Base-by-base conservation (phyloP, 495 filamentous ascomycete genomes). In the Acidomyces sp. region DNA sequence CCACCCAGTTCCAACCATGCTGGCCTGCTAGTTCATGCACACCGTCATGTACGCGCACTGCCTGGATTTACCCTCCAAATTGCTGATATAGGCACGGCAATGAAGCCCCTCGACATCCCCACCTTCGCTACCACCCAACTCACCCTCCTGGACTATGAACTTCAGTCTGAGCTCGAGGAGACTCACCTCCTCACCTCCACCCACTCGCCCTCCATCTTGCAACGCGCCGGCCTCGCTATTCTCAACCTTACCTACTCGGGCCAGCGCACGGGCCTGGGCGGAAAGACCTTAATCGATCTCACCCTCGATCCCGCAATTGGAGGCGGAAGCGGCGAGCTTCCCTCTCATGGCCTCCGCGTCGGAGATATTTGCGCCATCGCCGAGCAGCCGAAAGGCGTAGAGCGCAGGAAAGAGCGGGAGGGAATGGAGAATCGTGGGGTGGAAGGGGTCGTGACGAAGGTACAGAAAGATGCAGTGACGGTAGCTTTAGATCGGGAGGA, bases 191-290 rank as follows among this genome's bases (percentile, higher is more conserved):
- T 93, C 36, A 68, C 87, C 37, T 72, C 76, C 20, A 68, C 69
- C 17, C 69, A 78, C 36, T 77, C 82, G 12, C 83, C 90, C 12
- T 62, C 72, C 0, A 68, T 75, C 0, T 76, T 97, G 17, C 74
- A 86, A 58, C 78, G 83, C 37, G 85, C 86, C 3, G 90, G 90
- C 27, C 71, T 93, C 48, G 90, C 92, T 1, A 64, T 96, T 23
- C 79, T 79, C 0, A 93, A 92, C 46, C 69, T 97, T 2, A 52
- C 70, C 15, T 61, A 93, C 10, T 58, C 68, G n/a, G 74, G 79
- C 35, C 82, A 82, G 57, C 79, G 87, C n/a, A 96, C 90, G 0
- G 92, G 90, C 0, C 62, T 94, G 6, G 92, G 88, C 16, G 92
- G 90, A 1, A 80, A 84, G 26, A 82, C 82, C 0, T 76, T 97